Evolutionary conservation across 768 basidiomycete genomes (phyloP).

Genomic region (Mycena pura): DNA sequence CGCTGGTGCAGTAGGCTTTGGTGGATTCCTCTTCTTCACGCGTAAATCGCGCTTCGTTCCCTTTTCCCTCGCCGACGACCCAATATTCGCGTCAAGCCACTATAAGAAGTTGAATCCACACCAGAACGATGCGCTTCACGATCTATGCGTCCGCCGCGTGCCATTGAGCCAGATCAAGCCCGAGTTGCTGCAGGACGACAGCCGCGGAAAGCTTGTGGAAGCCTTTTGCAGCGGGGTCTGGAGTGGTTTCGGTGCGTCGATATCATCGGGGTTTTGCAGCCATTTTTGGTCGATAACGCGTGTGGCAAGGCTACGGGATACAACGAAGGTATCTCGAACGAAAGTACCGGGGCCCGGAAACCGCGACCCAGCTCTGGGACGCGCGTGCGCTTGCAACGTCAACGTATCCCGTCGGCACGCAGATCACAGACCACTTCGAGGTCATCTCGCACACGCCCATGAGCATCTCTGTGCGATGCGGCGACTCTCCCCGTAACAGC

Average conservation of each 20-base stretch:
- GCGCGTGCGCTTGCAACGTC: conserved; percentile 14
- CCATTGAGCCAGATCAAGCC: conserved; percentile 22
- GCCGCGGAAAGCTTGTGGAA: conserved; percentile 26
- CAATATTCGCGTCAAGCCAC: conserved; percentile 15
- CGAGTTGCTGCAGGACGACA: conserved; percentile 21
- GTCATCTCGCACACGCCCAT: conserved; percentile 22
- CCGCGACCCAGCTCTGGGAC: conserved; percentile 26
- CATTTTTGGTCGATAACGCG: neutral
- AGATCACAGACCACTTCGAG: conserved; percentile 29
- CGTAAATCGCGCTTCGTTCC: conserved; percentile 24
- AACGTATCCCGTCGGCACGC: conserved; percentile 21
- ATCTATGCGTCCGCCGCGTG: conserved; percentile 23
- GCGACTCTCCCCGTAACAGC: conserved; percentile 23
- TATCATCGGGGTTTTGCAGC: neutral
- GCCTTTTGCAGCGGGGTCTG: conserved; percentile 23
- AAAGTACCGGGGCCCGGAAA: conserved; percentile 22
- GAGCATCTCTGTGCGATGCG: conserved; percentile 23
- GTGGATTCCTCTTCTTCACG: conserved; percentile 23
- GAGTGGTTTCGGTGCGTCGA: conserved; percentile 27
- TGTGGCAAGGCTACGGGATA: conserved; percentile 19
- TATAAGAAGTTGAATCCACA: conserved; percentile 25
- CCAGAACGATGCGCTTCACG: conserved; percentile 11
- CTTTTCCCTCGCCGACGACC: conserved; percentile 10
- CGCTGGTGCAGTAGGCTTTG: conserved; percentile 21
- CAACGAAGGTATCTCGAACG: conserved; percentile 25